phyloP scores from a whole-genome alignment of 371 early-diverging fungal species.

The Apophysomyces sp. region DNA sequence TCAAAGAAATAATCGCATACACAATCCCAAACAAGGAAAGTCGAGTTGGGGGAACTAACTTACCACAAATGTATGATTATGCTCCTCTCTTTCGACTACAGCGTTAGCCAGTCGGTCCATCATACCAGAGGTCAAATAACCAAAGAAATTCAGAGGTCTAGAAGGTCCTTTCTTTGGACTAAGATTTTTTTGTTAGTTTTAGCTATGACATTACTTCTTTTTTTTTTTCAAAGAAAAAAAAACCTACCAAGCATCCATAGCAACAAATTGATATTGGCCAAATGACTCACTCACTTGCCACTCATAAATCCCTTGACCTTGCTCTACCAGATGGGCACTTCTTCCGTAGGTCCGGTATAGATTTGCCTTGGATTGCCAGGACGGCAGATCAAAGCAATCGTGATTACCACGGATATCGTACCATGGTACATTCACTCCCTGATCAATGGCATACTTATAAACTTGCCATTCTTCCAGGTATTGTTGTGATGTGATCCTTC shows the following conservation, averaged over 20 bases:
- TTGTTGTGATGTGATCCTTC: slow-evolving; percentile 68
- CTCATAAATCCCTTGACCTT: slow-evolving; percentile 58
- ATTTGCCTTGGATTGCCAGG: slow-evolving; percentile 63
- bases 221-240: neutral
- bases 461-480: slow-evolving; percentile 82
- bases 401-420: slow-evolving; percentile 89
- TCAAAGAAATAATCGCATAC: neutral
- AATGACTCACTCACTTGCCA: slow-evolving; percentile 58
- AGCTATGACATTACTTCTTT: neutral
- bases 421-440: slow-evolving; percentile 54
- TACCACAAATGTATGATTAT: slow-evolving; percentile 74
- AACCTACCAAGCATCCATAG: slow-evolving; percentile 79
- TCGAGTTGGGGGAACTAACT: slow-evolving; percentile 4
- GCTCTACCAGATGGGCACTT: slow-evolving; percentile 40
- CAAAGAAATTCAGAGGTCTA: slow-evolving; percentile 91
- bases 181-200: neutral
- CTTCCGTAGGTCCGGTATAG: slow-evolving; percentile 58
- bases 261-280: slow-evolving; percentile 82
- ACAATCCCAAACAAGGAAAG: neutral
- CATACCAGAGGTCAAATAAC: slow-evolving; percentile 69
- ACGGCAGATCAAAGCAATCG: slow-evolving; percentile 81
- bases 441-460: slow-evolving; percentile 64
- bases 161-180: slow-evolving; percentile 78
- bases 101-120: slow-evolving; percentile 69
- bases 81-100: slow-evolving; percentile 19